Evolutionary conservation across 164 flowering plant genomes (phyloP).

Genomic region (Magnolia sinica): DNA sequence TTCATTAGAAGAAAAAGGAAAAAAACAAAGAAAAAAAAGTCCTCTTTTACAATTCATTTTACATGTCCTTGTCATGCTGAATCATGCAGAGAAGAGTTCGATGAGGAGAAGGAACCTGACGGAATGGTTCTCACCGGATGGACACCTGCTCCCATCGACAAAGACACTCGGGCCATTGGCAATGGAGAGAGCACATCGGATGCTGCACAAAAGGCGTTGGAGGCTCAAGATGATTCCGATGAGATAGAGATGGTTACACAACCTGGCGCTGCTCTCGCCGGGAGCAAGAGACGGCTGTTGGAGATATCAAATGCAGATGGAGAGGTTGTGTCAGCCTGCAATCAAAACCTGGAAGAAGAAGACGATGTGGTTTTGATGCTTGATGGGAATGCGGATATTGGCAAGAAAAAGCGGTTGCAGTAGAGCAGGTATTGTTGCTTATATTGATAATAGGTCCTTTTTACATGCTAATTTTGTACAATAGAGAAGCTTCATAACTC

Average conservation of each 20-base stretch:
- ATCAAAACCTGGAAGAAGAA: constrained; percentile 26
- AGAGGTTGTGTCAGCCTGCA: constrained; percentile 12
- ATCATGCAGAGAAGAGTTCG: constrained; percentile 76
- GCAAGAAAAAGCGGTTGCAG: constrained; percentile 45
- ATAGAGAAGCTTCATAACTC: neutral
- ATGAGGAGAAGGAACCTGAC: constrained; percentile 92
- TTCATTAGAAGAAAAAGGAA: neutral
- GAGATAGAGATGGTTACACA: constrained; percentile 33
- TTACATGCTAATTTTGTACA: neutral
- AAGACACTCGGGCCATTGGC: constrained; percentile 28
- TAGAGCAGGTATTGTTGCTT: constrained; percentile 28
- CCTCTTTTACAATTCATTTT: neutral
- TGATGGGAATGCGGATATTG: constrained; percentile 19
- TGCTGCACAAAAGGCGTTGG: constrained; percentile 23
- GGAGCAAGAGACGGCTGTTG: constrained; percentile 59
- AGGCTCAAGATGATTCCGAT: constrained; percentile 33
- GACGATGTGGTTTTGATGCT: constrained; percentile 43
- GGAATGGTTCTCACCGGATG: constrained; percentile 91
- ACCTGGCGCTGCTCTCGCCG: constrained; percentile 19
- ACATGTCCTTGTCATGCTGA: neutral
- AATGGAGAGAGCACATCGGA: constrained; percentile 55
- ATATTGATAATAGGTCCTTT: constrained; percentile 8
- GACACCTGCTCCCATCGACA: constrained; percentile 45
- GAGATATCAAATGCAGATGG: constrained; percentile 27
- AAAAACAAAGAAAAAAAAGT: neutral